Conservation (phyloP, 2,329 filamentous ascomycete genomes). For the Colletotrichum phormii region DNA sequence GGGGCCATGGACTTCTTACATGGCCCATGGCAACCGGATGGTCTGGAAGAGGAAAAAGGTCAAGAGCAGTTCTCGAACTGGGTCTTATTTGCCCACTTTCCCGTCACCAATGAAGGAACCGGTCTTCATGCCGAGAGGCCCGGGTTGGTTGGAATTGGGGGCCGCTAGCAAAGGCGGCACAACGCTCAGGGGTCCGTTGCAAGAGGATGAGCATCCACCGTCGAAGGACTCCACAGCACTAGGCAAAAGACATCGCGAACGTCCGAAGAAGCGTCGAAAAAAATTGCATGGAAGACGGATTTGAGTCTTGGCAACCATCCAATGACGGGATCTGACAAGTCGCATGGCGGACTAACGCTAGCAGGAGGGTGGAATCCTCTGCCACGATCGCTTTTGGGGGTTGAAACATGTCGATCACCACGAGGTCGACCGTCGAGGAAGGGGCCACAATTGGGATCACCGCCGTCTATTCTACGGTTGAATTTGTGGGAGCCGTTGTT, state of each 20-base stretch:
- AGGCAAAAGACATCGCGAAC: slow-evolving; percentile 28
- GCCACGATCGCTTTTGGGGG: slow-evolving; percentile 7
- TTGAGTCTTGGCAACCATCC: neutral
- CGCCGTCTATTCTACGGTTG: slow-evolving; percentile 1
- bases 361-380: neutral
- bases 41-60: neutral
- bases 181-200: slow-evolving; percentile 15
- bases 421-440: neutral
- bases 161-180: neutral
- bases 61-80: neutral
- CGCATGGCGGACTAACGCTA: neutral
- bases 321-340: neutral
- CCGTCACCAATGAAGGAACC: neutral
- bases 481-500: neutral
- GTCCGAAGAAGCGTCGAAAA: slow-evolving; percentile 10
- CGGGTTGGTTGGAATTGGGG: neutral
- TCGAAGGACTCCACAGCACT: slow-evolving; percentile 26
- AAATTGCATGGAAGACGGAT: neutral
- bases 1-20: neutral
- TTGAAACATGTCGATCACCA: slow-evolving; percentile 32
- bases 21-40: neutral
- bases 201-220: neutral
- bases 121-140: neutral
- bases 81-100: neutral
- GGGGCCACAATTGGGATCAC: slow-evolving; percentile 25